Percentiles rank a stretch among this genome's conserved stretches.
Conservation (phyloP, 2,329 filamentous ascomycete genomes). For the Periconia sp. region DNA sequence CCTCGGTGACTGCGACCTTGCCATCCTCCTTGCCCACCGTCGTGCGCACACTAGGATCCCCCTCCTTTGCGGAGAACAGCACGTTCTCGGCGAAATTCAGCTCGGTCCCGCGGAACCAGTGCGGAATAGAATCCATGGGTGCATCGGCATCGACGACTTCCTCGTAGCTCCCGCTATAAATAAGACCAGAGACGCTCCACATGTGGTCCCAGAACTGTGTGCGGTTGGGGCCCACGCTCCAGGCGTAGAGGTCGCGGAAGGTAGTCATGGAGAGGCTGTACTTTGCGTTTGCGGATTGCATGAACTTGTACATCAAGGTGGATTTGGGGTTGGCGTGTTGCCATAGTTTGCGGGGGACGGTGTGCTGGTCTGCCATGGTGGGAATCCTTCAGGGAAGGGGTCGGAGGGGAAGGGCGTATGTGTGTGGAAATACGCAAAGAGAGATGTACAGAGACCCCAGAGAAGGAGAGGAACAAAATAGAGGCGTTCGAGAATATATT, state of each 20-base stretch:
- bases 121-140: conserved; percentile 73
- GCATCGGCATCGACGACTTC: conserved; percentile 70
- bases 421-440: too few species aligned
- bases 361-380: conserved; percentile 12
- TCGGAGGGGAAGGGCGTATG: too few species aligned
- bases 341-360: conserved; percentile 54
- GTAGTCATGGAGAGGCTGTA: conserved; percentile 66
- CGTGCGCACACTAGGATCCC: conserved; percentile 54
- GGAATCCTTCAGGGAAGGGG: too few species aligned
- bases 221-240: conserved; percentile 65
- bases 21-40: conserved; percentile 71
- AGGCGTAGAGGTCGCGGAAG: conserved; percentile 73
- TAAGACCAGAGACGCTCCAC: conserved; percentile 35
- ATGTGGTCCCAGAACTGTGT: conserved; percentile 51
- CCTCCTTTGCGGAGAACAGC: conserved; percentile 62
- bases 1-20: conserved; percentile 74
- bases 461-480: too few species aligned
- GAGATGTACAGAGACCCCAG: too few species aligned
- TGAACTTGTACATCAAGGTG: conserved; percentile 54
- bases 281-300: conserved; percentile 65
- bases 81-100: conserved; percentile 84
- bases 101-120: conserved; percentile 76
- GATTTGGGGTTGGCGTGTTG: conserved; percentile 51
- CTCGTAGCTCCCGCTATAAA: conserved; percentile 37
- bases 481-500: too few species aligned